A percentile compares a stretch with the other conserved stretches of the same genome.
Conservation (phyloP, 371 early-diverging fungal species). For the Actinomortierella ambigua region DNA sequence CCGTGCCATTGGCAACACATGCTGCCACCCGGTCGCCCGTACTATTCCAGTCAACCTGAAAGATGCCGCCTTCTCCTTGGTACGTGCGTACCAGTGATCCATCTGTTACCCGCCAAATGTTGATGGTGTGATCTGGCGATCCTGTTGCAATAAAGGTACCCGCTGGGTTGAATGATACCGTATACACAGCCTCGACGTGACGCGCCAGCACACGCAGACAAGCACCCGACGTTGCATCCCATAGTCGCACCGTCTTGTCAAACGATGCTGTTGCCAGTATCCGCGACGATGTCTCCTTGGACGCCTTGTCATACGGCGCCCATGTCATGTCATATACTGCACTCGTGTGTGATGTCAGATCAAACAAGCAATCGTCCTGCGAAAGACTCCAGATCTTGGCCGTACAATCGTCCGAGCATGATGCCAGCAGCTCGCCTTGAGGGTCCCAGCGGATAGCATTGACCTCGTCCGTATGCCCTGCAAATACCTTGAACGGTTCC, state of each 20-base stretch:
- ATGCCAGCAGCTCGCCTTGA: slow-evolving; percentile 80
- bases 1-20: slow-evolving; percentile 48
- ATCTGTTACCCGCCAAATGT: slow-evolving; percentile 79
- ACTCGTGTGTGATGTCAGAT: slow-evolving; percentile 21
- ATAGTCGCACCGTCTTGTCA: slow-evolving; percentile 88
- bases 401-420: slow-evolving; percentile 92
- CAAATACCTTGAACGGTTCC: slow-evolving; percentile 70
- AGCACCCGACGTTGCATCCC: slow-evolving; percentile 80
- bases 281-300: slow-evolving; percentile 42
- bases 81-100: slow-evolving; percentile 71
- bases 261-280: slow-evolving; percentile 86
- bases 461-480: slow-evolving; percentile 87
- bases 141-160: slow-evolving; percentile 85
- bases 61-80: slow-evolving; percentile 74
- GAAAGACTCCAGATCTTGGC: slow-evolving; percentile 78
- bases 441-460: slow-evolving; percentile 92
- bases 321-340: slow-evolving; percentile 42
- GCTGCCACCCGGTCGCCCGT: slow-evolving; percentile 52
- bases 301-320: slow-evolving; percentile 36
- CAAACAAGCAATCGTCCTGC: slow-evolving; percentile 77
- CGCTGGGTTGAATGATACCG: slow-evolving; percentile 87
- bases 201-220: slow-evolving; percentile 76
- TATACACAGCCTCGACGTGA: slow-evolving; percentile 85
- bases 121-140: slow-evolving; percentile 81
- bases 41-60: slow-evolving; percentile 78